Percentiles rank a stretch among this genome's conserved stretches.
Evolutionary conservation across 1,284 basidiomycete species (phyloP).

Genomic region (Heimioporus punctisporus): DNA sequence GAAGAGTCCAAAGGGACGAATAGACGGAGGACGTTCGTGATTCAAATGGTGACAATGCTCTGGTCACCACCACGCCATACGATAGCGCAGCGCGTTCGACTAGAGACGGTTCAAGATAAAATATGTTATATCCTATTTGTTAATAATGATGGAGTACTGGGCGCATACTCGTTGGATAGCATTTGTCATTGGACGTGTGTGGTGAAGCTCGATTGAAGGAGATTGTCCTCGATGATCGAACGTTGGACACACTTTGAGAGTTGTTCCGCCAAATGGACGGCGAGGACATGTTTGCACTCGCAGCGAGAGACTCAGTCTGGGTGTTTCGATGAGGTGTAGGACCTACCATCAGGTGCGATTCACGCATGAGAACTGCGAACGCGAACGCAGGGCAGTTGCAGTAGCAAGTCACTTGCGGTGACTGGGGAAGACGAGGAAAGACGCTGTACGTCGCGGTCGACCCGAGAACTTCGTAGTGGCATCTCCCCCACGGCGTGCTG

Average conservation of each 20-base stretch:
- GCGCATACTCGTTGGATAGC: slow-evolving; percentile 10
- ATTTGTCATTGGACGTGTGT: slow-evolving; percentile 15
- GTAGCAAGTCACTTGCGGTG: slow-evolving; percentile 45
- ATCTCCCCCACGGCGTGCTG: slow-evolving; percentile 53
- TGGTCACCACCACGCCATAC: slow-evolving; percentile 1
- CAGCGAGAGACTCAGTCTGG: neutral
- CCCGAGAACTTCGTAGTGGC: slow-evolving; percentile 66
- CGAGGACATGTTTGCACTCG: slow-evolving; percentile 82
- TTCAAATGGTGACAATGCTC: slow-evolving; percentile 3
- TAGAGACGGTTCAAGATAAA: slow-evolving; percentile 3
- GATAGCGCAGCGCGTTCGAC: slow-evolving; percentile 10
- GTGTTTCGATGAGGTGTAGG: neutral
- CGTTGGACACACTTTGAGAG: slow-evolving; percentile 54
- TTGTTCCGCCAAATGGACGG: slow-evolving; percentile 56
- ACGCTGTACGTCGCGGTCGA: slow-evolving; percentile 65
- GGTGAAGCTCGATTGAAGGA: slow-evolving; percentile 41
- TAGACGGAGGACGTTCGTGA: slow-evolving; percentile 10
- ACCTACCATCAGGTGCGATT: slow-evolving; percentile 65
- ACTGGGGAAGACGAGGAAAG: slow-evolving; percentile 49
- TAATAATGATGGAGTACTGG: slow-evolving; percentile 15
- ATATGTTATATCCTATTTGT: slow-evolving; percentile 31
- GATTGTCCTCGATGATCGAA: slow-evolving; percentile 45
- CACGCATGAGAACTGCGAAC: slow-evolving; percentile 58
- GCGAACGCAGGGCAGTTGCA: slow-evolving; percentile 79
- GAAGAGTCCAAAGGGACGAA: slow-evolving; percentile 39